Evolutionary conservation across 345 rosid genomes (phyloP), one percentile per base, ranked within the genome.

Genomic region (Salix purpurea): DNA sequence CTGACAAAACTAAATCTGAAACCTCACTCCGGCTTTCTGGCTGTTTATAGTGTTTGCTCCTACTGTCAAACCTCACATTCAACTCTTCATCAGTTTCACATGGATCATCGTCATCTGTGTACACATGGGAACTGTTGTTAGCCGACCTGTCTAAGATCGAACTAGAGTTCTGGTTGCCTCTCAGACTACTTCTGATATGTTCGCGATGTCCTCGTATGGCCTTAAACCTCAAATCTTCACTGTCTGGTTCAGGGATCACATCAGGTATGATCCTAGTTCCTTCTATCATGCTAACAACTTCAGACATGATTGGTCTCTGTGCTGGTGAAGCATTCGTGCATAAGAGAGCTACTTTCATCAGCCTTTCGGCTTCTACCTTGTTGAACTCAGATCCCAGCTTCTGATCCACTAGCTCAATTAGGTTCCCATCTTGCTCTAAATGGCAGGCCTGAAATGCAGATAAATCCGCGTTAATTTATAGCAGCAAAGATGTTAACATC

Each of bases 131-230:
- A 19, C 83, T 71, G 24, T 40, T 69, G 42, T 71, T 42, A 23
- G 80, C 75, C 1, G 8, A 67, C 67, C 64, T 77, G 46, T 75
- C 69, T n/a, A 75, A 65, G 28, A 68, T 76, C 50, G 89, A 78
- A 79, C 75, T 69, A 64, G 79, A 86, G 9, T 78, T 74, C 52
- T 84, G 82, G 62, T 68, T 73, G 28, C 65, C 68, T 73, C 83
- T 78, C 19, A 13, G 39, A 24, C 48, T 75, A 60, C 78, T 60
- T 37, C 70, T 79, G 40, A 58, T 48, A 34, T 50, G 69, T 62
- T 11, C 83, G 44, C 69, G 79, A 13, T 83, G 72, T 37, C 84
- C 88, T 78, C 78, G 74, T 76, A 88, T 78, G 72, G 46, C 46
- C 30, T 73, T 69, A 21, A 77, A 81, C 67, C 77, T 60, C 28